These are phyloP conservation scores for Aureococcus anophagefferens DNA, from an alignment of 108 stramenopile species.

Conservation along the genomic window DNA sequence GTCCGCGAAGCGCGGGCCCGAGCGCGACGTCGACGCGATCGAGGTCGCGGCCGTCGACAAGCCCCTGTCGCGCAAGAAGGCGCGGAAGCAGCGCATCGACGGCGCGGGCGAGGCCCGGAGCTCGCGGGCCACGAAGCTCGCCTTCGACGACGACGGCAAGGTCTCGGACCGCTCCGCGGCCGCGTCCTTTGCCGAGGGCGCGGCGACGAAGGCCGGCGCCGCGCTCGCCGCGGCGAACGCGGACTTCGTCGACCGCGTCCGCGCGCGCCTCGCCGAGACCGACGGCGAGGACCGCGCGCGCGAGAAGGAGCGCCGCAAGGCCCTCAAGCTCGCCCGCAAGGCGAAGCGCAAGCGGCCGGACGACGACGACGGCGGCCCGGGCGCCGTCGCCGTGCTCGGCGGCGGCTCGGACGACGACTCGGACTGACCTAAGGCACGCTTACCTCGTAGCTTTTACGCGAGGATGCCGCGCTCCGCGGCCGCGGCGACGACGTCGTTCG, in stretches of 20 bases:
- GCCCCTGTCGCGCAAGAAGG: too few relatives aligned
- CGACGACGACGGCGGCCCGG: constrained; percentile 1
- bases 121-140: constrained; percentile 49
- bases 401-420: too few relatives aligned
- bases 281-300: constrained; percentile 20
- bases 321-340: not conserved
- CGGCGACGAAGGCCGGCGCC: constrained; percentile 15
- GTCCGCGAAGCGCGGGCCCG: too few relatives aligned
- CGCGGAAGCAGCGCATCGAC: constrained; percentile 65
- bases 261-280: constrained; percentile 25
- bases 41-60: too few relatives aligned
- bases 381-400: too few relatives aligned
- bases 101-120: constrained; percentile 49
- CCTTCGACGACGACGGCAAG: constrained; percentile 80
- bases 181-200: constrained; percentile 30
- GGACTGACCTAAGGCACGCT: too few relatives aligned
- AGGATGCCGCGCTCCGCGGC: too few relatives aligned
- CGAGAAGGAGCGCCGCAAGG: too few relatives aligned
- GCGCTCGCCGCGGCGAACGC: constrained; percentile 19
- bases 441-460: too few relatives aligned
- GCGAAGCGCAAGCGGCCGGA: constrained; percentile 11
- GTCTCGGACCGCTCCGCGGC: constrained; percentile 53
- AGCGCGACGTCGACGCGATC: too few relatives aligned
- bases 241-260: constrained; percentile 18
- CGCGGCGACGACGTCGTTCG: too few relatives aligned